Evolutionary conservation across 805 yeast species (phyloP).

Genomic region (Barnettozyma pratensis): DNA sequence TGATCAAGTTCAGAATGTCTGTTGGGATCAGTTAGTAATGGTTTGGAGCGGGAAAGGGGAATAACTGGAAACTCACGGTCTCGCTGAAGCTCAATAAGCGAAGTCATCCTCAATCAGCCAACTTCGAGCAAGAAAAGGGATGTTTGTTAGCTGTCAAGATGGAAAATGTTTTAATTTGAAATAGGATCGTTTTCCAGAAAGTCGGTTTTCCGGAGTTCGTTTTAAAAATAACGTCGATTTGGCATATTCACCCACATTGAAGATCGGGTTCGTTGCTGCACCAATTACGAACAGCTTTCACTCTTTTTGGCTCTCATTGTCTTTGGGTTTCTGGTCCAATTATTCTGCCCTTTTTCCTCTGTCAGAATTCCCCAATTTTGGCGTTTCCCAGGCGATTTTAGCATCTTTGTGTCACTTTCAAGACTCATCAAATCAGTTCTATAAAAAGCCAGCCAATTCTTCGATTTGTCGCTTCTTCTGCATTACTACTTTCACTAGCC

Average conservation of each 20-base stretch:
- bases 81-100: slow-evolving; percentile 34
- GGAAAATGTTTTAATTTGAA: no score
- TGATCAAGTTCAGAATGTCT: slow-evolving; percentile 32
- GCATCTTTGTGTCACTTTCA: background rate
- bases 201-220: no score
- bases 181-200: no score
- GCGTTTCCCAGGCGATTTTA: background rate
- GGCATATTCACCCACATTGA: no score
- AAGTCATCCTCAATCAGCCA: slow-evolving; percentile 26
- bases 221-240: no score
- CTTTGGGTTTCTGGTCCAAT: no score
- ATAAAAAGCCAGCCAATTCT: no score
- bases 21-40: slow-evolving; percentile 1
- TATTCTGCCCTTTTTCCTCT: background rate
- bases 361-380: background rate
- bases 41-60: background rate
- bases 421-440: background rate
- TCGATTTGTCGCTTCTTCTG: no score
- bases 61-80: slow-evolving; percentile 19
- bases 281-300: no score
- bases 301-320: no score
- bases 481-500: background rate
- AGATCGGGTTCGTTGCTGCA: no score
- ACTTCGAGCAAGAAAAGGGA: background rate
- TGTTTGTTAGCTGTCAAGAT: no score